Base-by-base conservation (phyloP, 2,329 filamentous ascomycete species). In the Seiridium cupressi region DNA sequence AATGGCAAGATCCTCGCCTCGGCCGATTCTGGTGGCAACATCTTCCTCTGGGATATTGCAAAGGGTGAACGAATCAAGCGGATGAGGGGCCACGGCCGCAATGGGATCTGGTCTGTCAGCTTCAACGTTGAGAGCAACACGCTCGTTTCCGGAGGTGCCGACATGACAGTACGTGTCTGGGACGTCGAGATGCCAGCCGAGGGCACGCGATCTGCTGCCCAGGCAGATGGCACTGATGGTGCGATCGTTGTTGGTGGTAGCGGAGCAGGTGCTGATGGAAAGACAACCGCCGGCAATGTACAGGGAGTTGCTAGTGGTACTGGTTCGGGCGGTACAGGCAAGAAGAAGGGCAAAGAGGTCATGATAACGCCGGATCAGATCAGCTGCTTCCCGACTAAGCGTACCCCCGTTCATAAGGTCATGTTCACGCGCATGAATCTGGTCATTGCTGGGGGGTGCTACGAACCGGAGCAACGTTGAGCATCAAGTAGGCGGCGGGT, bases 401-500 rank as follows among this genome's bases (percentile, higher is more conserved):
- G 96, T 78, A 94, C 90, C 13, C 93, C 94, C 0, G 91, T 98
- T 9, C 91, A 96, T 76, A 95, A 94, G 76, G 93, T 96, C 58
- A 87, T 90, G 70, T 97, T 97, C 69, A 98, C 95, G 3, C 83
- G 92, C 62, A 97, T 97, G 92, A 99, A 99, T 73, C 76, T 98
- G 65, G 89, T 97, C 10, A 81, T 98, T 62, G 93, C 93, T 31
- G 92, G 91, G 51, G 92, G 93, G 32, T 88, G 85, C 69, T 89
- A 86, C 67, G 82, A 86, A 57, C 49, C 49, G 18, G 49, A 53
- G 49, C 49, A 53, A 18, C 32, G 49, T 18, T 53, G 49, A 53
- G 11, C 6, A 3, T 13, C 34, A 11, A 36, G n/a, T 53, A 36
- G 3, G 49, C 18, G 18, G 18, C 18, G 18, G 18, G 18, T 26